These are phyloP conservation scores for Fusarium denticulatum DNA, from an alignment of 2,329 filamentous ascomycete species.

Conservation along the genomic window DNA sequence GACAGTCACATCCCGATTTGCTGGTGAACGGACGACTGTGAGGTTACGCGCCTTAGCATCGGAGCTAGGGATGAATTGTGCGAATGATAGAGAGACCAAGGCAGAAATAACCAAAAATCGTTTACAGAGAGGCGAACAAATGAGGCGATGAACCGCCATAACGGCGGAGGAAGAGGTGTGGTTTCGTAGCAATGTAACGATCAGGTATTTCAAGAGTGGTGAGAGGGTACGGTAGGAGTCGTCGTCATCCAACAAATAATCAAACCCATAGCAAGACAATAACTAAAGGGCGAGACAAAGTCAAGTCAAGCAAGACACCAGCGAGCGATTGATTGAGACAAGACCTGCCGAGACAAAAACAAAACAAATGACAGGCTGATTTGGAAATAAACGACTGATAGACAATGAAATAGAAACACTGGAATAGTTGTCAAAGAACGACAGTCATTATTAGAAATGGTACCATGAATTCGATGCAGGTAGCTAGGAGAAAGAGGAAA, in stretches of 20 bases:
- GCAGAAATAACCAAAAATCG: slow-evolving; percentile 28
- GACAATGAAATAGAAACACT: background rate
- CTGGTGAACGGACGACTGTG: slow-evolving; percentile 68
- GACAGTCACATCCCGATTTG: slow-evolving; percentile 72
- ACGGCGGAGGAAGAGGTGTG: slow-evolving; percentile 1
- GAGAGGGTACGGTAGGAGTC: slow-evolving; percentile 27
- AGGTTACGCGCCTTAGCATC: slow-evolving; percentile 52
- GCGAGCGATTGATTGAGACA: slow-evolving; percentile 18
- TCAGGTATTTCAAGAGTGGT: slow-evolving; percentile 10
- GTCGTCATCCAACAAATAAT: slow-evolving; percentile 38
- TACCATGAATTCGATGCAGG: slow-evolving; percentile 14
- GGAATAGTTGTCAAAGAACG: slow-evolving; percentile 19
- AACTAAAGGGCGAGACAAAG: slow-evolving; percentile 8
- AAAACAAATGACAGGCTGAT: background rate
- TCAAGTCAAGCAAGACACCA: slow-evolving; percentile 16
- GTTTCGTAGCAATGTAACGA: background rate
- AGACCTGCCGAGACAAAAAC: slow-evolving; percentile 11
- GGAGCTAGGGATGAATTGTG: slow-evolving; percentile 48
- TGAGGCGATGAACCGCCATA: slow-evolving; percentile 24
- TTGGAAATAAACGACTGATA: slow-evolving; percentile 3
- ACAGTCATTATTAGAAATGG: slow-evolving; percentile 13
- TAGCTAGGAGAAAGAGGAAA: slow-evolving; percentile 18
- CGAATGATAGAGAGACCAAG: slow-evolving; percentile 33
- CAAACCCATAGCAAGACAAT: slow-evolving; percentile 25
- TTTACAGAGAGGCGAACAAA: slow-evolving; percentile 8